Evolutionary conservation across 768 basidiomycete species (phyloP), one percentile per base, ranked within the genome.

Genomic region (Termitomyces sp.): DNA sequence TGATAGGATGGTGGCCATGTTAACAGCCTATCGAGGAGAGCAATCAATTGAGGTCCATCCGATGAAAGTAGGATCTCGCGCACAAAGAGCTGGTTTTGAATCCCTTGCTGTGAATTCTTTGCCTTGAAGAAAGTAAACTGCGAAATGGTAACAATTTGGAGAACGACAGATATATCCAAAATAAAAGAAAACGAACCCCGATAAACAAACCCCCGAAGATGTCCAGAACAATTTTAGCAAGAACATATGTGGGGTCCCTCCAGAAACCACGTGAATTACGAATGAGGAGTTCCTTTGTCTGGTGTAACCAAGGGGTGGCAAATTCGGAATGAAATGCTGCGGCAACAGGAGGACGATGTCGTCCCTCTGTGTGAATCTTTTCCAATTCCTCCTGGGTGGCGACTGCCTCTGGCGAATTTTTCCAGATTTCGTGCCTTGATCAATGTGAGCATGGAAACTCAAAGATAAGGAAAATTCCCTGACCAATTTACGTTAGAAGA

Each of bases 61-160:
- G 14, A 26, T 19, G 14, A 12, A 47, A 12, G 48, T 12, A 19
- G 55, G 10, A 48, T 50, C 37, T 50, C 37, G 72, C 81, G 47
- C 60, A 85, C 84, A 58, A 87, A 87, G 21, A 87, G 75, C 61
- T 85, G 83, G 65, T 86, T 81, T 62, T 87, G 85, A 1, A 74
- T 78, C 38, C 79, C 86, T 58, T 81, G 82, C 35, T 80, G 73
- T 1, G 77, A 71, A 53, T 80, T 62, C 35, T 81, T 78, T 1
- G 79, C 70, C 57, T 83, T 78, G 71, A 78, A 87, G 66, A 87
- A 87, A 0, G 85, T 82, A 62, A 87, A 87, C 67, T 64, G 63
- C 2, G 10, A 46, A 21, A 48, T 3, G 66, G 58, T 26, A 55
- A n/a, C 41, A 19, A 54, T 6, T 43, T 56, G 26, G 67, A 51